Percentiles rank a stretch among this genome's conserved stretches.
These are phyloP conservation scores for Chrysosporium queenslandicum DNA, from an alignment of 2,329 filamentous ascomycete species.

Conservation along the genomic window DNA sequence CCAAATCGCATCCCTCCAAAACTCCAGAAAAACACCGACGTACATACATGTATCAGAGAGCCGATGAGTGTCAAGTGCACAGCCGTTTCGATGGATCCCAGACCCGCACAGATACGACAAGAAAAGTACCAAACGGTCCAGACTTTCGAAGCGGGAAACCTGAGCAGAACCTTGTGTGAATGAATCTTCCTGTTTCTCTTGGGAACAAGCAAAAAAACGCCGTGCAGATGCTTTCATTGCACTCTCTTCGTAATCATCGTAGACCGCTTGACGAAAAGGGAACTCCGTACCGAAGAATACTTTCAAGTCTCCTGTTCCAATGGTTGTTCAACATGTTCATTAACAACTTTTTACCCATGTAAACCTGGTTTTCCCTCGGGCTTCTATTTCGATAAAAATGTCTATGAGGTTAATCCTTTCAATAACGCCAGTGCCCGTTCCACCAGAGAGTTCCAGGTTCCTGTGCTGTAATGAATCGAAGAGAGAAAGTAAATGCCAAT, in stretches of 20 bases:
- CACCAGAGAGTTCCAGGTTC: neutral
- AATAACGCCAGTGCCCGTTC: constrained; percentile 1
- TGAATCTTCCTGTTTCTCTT: neutral
- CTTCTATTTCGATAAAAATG: neutral
- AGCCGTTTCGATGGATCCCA: neutral
- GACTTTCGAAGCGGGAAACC: neutral
- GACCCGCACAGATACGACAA: neutral
- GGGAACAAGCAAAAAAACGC: constrained; percentile 1
- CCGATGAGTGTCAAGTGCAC: neutral
- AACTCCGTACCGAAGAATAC: neutral
- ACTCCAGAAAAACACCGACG: neutral
- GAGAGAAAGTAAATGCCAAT: neutral
- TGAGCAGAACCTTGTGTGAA: neutral
- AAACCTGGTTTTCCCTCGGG: neutral
- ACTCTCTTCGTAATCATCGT: constrained; percentile 3
- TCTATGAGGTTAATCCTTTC: constrained; percentile 3
- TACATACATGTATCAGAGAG: neutral
- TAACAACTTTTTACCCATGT: neutral
- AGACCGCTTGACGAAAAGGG: neutral
- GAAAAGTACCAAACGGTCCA: neutral
- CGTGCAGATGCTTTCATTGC: constrained; percentile 12
- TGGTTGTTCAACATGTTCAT: neutral
- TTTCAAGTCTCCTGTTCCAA: neutral
- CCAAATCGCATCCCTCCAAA: no score
- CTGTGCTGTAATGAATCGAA: neutral